These are phyloP conservation scores for Monosporozyma solicola DNA, from an alignment of 805 yeast species.

Conservation along the genomic window DNA sequence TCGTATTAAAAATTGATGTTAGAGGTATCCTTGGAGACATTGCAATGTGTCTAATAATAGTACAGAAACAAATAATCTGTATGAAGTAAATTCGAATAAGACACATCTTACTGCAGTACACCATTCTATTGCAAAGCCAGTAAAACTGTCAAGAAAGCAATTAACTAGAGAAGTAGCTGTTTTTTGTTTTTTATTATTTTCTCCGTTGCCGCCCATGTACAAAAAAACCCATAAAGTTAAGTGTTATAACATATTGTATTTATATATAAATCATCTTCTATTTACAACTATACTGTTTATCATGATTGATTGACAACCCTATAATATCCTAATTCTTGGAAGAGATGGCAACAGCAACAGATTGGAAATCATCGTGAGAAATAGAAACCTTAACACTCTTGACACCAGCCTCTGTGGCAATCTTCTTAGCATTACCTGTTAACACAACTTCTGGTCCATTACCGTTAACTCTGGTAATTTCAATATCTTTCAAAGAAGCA, in stretches of 20 bases:
- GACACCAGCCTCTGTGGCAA: slow-evolving; percentile 66
- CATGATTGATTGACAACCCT: not conserved
- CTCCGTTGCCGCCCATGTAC: too few species aligned
- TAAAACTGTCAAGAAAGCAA: too few species aligned
- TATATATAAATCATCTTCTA: not conserved
- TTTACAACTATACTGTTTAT: not conserved
- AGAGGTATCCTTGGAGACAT: too few species aligned
- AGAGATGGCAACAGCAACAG: slow-evolving; percentile 88
- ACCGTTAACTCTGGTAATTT: slow-evolving; percentile 60
- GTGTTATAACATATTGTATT: not conserved
- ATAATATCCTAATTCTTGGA: slow-evolving; percentile 10
- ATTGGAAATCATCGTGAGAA: slow-evolving; percentile 94
- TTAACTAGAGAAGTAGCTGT: too few species aligned
- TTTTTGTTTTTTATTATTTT: too few species aligned
- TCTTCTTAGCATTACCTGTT: slow-evolving; percentile 64
- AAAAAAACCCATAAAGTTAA: too few species aligned
- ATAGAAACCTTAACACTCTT: slow-evolving; percentile 75
- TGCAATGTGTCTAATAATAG: too few species aligned
- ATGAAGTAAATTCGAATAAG: too few species aligned
- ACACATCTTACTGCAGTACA: too few species aligned
- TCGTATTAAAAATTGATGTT: too few species aligned
- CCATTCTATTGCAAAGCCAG: too few species aligned
- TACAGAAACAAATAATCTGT: too few species aligned
- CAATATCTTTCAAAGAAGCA: slow-evolving; percentile 86
- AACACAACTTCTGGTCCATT: slow-evolving; percentile 80